Percentiles rank a stretch among this genome's conserved stretches.
Evolutionary conservation across 805 yeast species (phyloP).

Genomic region (Saturnispora kantuleensis): DNA sequence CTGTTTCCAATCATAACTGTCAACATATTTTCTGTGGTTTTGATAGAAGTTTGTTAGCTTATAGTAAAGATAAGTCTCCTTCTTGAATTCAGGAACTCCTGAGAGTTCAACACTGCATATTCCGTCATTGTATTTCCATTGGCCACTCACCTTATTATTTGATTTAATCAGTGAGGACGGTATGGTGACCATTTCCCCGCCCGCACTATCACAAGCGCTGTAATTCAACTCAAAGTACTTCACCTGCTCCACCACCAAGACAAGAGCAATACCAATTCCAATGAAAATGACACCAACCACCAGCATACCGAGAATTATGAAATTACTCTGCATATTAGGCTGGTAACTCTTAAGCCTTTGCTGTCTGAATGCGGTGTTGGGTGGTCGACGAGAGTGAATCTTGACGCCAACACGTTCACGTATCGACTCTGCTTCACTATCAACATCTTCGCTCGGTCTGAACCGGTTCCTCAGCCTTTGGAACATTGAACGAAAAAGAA

Average conservation of each 20-base stretch:
- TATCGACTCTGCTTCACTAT: constrained; percentile 21
- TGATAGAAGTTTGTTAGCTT: constrained; percentile 85
- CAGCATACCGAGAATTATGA: constrained; percentile 78
- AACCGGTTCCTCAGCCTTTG: neutral
- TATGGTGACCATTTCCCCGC: constrained; percentile 13
- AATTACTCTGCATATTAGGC: constrained; percentile 85
- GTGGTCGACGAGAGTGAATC: constrained; percentile 42
- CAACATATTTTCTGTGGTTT: constrained; percentile 90
- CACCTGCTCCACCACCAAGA: constrained; percentile 69
- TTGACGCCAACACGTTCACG: constrained; percentile 15
- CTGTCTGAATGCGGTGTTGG: constrained; percentile 74
- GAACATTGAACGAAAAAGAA: constrained; percentile 9
- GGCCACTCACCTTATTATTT: constrained; percentile 20
- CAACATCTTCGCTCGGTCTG: constrained; percentile 9
- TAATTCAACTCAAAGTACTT: constrained; percentile 71
- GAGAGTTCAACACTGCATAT: constrained; percentile 64
- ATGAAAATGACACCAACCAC: constrained; percentile 71
- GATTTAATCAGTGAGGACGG: no score
- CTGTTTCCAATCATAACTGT: constrained; percentile 73
- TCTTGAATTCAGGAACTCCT: constrained; percentile 57
- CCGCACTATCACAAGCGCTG: constrained; percentile 48
- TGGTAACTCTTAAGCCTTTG: constrained; percentile 56
- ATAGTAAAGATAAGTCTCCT: constrained; percentile 72
- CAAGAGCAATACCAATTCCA: constrained; percentile 81
- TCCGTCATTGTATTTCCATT: constrained; percentile 50